Percentiles rank a stretch among this genome's conserved stretches.
Conservation (phyloP, 257 asterid genomes). For the Coffea canephora region DNA sequence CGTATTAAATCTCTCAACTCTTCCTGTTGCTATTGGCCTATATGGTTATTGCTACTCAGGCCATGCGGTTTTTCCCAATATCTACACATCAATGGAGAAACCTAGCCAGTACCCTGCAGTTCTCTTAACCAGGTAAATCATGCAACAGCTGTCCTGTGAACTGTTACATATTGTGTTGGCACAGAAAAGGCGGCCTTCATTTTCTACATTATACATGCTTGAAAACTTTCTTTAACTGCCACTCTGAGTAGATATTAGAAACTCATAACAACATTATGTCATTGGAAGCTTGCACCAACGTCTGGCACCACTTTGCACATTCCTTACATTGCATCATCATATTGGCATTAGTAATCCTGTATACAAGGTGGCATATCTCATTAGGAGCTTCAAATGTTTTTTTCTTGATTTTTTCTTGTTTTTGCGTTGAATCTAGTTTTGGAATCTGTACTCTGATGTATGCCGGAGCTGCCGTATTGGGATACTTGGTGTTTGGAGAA, state of each 20-base stretch:
- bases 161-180: neutral
- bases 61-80: conserved; percentile 92
- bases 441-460: conserved; percentile 73
- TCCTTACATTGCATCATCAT: neutral
- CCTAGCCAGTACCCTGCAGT: conserved; percentile 75
- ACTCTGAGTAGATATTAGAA: neutral
- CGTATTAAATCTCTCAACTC: conserved; percentile 63
- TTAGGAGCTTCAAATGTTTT: too few relatives aligned
- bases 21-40: conserved; percentile 94
- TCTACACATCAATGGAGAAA: conserved; percentile 81
- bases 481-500: conserved; percentile 83
- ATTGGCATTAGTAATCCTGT: neutral
- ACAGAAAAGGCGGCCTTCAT: neutral
- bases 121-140: conserved; percentile 61
- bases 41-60: conserved; percentile 97
- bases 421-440: conserved; percentile 49
- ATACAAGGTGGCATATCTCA: neutral
- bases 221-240: neutral
- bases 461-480: conserved; percentile 73
- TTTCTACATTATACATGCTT: neutral
- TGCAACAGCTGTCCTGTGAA: neutral
- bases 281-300: neutral
- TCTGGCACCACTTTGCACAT: neutral
- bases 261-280: neutral
- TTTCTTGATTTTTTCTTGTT: neutral